These are phyloP conservation scores for Linum trigynum DNA, from an alignment of 345 rosid species.

Conservation along the genomic window DNA sequence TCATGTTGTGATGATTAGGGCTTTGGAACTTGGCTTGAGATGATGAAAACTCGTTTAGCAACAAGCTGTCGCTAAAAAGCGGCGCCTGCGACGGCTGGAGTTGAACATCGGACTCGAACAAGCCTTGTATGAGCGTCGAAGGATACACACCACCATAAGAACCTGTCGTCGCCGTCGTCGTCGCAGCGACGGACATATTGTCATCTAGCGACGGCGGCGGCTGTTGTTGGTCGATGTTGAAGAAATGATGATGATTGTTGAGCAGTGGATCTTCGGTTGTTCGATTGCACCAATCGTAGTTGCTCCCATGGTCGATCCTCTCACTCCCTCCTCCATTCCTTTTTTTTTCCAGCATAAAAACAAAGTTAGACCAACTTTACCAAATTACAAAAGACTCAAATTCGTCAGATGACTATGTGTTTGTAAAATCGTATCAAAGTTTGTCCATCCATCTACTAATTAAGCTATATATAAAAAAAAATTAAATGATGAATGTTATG, in stretches of 20 bases:
- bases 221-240: constrained; percentile 13
- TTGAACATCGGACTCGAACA: constrained; percentile 16
- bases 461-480: too few species aligned
- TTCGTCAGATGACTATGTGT: too few species aligned
- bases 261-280: too few species aligned
- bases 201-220: background rate
- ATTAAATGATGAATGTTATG: too few species aligned
- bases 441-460: too few species aligned
- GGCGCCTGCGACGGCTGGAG: constrained; percentile 12
- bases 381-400: too few species aligned
- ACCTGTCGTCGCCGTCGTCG: constrained; percentile 12
- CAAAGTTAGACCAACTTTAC: too few species aligned
- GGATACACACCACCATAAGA: constrained; percentile 14
- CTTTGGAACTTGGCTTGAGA: constrained; percentile 15
- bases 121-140: constrained; percentile 14
- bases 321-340: too few species aligned
- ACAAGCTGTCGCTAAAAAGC: background rate
- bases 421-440: too few species aligned
- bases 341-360: too few species aligned
- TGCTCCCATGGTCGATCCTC: too few species aligned
- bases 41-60: constrained; percentile 14
- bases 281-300: too few species aligned
- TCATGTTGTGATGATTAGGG: constrained; percentile 16
- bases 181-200: constrained; percentile 18
- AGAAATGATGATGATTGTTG: constrained; percentile 13